phyloP scores from a whole-genome alignment of 345 rosid genomes.

The Lepidium didymum region DNA sequence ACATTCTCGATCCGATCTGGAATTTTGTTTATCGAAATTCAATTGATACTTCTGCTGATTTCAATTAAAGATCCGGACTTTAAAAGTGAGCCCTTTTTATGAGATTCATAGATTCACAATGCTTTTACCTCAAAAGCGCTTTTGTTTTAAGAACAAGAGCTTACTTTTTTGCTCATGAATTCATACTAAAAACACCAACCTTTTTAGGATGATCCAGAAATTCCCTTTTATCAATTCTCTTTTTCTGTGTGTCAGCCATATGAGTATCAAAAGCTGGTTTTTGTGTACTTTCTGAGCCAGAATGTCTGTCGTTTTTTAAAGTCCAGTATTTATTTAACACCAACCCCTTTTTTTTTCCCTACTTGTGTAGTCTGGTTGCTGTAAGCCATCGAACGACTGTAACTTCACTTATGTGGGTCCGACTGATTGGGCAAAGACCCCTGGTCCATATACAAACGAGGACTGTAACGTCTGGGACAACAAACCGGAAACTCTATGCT shows the following conservation, averaged over 20 bases:
- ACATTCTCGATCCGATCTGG: background rate
- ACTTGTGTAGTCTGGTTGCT: constrained; percentile 81
- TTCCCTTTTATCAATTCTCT: background rate
- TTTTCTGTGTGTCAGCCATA: background rate
- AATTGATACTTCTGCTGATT: background rate
- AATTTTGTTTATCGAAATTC: background rate
- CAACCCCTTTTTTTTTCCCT: background rate
- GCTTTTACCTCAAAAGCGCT: background rate
- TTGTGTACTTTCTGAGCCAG: background rate
- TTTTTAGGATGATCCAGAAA: background rate
- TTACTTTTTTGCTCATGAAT: background rate
- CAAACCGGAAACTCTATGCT: constrained; percentile 43
- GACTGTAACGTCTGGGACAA: constrained; percentile 69
- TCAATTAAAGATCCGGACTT: background rate
- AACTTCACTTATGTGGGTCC: constrained; percentile 54
- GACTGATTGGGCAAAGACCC: constrained; percentile 45
- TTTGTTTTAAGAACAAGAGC: constrained; percentile 8
- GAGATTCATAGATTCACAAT: background rate
- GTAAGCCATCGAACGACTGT: constrained; percentile 85
- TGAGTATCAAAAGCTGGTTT: constrained; percentile 1
- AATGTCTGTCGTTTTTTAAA: background rate
- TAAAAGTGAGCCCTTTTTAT: background rate
- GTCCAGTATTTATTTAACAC: background rate
- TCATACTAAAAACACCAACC: background rate
- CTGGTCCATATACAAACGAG: constrained; percentile 30